These are phyloP conservation scores for Irpex sp. DNA, from an alignment of 1,284 basidiomycete genomes.

Conservation along the genomic window DNA sequence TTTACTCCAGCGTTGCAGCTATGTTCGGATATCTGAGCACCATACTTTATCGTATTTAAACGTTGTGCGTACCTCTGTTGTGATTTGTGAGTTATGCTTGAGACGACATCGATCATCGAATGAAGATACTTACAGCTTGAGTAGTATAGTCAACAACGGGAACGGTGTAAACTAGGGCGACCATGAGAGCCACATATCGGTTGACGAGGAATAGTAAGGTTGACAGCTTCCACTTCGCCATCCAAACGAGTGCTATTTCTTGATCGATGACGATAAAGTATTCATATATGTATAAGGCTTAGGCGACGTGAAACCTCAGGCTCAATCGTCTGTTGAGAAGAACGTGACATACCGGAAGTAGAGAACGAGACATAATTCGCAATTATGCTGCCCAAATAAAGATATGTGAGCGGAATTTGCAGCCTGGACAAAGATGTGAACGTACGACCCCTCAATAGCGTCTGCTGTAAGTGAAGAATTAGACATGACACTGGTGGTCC, in stretches of 20 bases:
- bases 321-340: not conserved
- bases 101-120: not conserved
- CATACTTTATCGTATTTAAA: not conserved
- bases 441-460: not conserved
- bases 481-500: not conserved
- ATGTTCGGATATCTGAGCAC: not conserved
- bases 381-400: not conserved
- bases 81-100: not conserved
- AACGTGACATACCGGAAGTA: not conserved
- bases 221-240: not conserved
- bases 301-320: not conserved
- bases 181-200: slow-evolving; percentile 1
- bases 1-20: not conserved
- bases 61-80: not conserved
- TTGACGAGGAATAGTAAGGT: slow-evolving; percentile 9
- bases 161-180: not conserved
- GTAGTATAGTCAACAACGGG: not conserved
- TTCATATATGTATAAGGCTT: slow-evolving; percentile 9
- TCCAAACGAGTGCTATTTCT: slow-evolving; percentile 5
- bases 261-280: slow-evolving; percentile 5
- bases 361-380: not conserved
- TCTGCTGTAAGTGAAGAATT: not conserved
- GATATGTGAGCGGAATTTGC: not conserved
- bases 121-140: not conserved
- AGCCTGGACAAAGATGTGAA: not conserved